These are phyloP conservation scores for Podospora pseudoanserina DNA, from an alignment of 495 filamentous ascomycete genomes.

Conservation along the genomic window DNA sequence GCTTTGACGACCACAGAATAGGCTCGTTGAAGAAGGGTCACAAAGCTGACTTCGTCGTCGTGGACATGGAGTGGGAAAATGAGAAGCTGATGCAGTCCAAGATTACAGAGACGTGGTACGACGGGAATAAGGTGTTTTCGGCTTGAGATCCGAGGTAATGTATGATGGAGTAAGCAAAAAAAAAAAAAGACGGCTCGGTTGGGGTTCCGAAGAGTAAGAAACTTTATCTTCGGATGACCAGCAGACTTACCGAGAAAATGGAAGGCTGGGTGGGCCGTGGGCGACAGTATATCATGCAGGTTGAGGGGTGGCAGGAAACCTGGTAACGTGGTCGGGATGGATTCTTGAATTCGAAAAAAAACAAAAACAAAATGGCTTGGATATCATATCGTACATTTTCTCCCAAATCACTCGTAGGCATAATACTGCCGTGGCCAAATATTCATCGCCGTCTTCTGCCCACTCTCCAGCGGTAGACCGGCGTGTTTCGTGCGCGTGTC, in stretches of 20 bases:
- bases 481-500: constrained; percentile 48
- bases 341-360: neutral
- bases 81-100: constrained; percentile 50
- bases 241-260: neutral
- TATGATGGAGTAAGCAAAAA: neutral
- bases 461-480: constrained; percentile 45
- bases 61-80: constrained; percentile 55
- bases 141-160: constrained; percentile 7
- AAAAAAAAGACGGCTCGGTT: neutral
- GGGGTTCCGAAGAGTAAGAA: neutral
- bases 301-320: neutral
- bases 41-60: constrained; percentile 56
- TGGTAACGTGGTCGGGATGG: neutral
- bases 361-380: neutral
- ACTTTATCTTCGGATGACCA: neutral
- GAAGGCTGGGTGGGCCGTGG: neutral
- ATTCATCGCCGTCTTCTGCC: constrained; percentile 54
- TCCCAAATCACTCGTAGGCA: constrained; percentile 12
- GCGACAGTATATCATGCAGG: neutral
- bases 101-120: constrained; percentile 55
- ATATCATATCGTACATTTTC: neutral
- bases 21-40: constrained; percentile 48
- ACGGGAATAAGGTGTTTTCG: constrained; percentile 47
- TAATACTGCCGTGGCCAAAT: constrained; percentile 51
- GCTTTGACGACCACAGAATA: constrained; percentile 52